Base-by-base conservation (phyloP, 306 rosid genomes). In the Lathyrus tuberosus region DNA sequence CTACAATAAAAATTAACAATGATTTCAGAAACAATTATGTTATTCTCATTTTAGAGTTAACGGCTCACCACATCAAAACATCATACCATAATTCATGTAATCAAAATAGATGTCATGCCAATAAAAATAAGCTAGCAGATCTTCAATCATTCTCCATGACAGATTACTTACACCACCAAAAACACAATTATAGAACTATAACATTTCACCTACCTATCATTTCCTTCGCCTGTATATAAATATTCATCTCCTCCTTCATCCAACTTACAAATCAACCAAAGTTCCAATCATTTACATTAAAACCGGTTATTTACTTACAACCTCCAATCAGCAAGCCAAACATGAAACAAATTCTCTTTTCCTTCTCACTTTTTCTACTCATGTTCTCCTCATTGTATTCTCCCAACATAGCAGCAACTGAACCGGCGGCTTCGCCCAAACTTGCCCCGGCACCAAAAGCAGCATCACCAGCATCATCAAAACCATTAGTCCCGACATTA, bases 401-500 rank as follows among this genome's bases (percentile, higher is more conserved):
- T 35, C 31, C 53, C 56, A 46, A 59, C 69, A 57, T 26, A 44
- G 76, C 69, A 73, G 41, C 69, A 18, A 11, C 62, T 9, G 63
- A 41, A 35, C 67, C 76, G 2, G 52, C 43, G 24, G 51, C 71
- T 6, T 28, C 80, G 1, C 80, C 80, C 2, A 69, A 76, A 42
- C 31, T 44, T 6, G 60, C 80, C 16, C 59, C 64, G 2, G 4
- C 77, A 0, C 62, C 77, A 11, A 70, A 54, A 12, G 53, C 78
- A 4, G 17, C 65, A 11, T 66, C 81, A n/a, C 77, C 76, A 11
- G 9, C 78, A 53, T 46, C 78, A 4, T 9, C 83, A 10, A 79
- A 79, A 48, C 73, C 83, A 6, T 30, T 63, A 57, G 83, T 79
- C 69, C 79, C 83, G 18, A 69, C 83, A 63, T 33, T 78, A 6